Percentiles rank a stretch among this genome's conserved stretches.
Evolutionary conservation across 257 asterid species (phyloP).

Genomic region (Solanum pimpinellifolium): DNA sequence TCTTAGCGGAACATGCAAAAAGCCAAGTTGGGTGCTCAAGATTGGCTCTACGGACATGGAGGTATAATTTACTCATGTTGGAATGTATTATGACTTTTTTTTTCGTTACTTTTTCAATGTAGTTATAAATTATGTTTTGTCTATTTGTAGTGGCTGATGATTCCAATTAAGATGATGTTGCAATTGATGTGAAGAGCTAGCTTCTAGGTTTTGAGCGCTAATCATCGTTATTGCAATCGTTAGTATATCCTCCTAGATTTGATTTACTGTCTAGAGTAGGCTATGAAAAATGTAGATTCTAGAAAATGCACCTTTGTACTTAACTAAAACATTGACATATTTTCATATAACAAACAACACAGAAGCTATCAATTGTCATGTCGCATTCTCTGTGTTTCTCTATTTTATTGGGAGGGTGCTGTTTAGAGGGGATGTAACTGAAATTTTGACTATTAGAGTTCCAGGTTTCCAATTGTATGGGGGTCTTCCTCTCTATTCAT

Average conservation of each 20-base stretch:
- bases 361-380: neutral
- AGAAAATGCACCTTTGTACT: neutral
- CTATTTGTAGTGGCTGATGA: neutral
- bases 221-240: neutral
- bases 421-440: neutral
- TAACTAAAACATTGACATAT: neutral
- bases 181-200: neutral
- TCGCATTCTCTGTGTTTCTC: neutral
- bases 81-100: neutral
- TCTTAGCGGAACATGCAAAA: neutral
- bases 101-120: neutral
- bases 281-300: neutral
- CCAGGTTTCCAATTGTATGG: neutral
- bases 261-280: neutral
- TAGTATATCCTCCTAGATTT: neutral
- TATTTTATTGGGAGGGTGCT: neutral
- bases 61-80: neutral
- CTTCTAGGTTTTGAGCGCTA: neutral
- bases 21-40: neutral
- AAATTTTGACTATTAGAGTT: neutral
- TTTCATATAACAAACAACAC: neutral
- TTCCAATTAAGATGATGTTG: neutral
- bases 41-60: neutral
- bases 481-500: neutral
- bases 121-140: neutral